Evolutionary conservation across 768 basidiomycete species (phyloP).

Genomic region (Rhizopogon roseolus): DNA sequence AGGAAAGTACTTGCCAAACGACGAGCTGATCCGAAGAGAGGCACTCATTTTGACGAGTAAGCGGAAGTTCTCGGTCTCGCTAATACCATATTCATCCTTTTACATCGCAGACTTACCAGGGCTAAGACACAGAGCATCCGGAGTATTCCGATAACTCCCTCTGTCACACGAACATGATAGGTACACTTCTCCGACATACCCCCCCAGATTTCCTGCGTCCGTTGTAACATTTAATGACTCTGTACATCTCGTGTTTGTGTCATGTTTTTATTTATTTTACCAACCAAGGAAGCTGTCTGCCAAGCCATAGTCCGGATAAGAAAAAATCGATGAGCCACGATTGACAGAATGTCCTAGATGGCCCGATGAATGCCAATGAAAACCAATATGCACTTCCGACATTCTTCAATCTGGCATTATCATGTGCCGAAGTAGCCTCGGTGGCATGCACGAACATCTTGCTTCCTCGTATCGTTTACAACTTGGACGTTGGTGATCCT

Average conservation of each 20-base stretch:
- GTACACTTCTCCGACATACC: not conserved
- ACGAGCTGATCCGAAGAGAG: slow-evolving; percentile 83
- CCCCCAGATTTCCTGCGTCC: not conserved
- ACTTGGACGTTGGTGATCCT: too few relatives aligned
- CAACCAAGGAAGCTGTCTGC: too few relatives aligned
- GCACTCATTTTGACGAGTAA: slow-evolving; percentile 73
- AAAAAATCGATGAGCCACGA: too few relatives aligned
- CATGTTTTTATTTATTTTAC: too few relatives aligned
- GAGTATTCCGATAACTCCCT: slow-evolving; percentile 8
- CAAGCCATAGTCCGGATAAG: too few relatives aligned
- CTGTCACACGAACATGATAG: slow-evolving; percentile 12
- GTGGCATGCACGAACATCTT: too few relatives aligned
- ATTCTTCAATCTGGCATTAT: too few relatives aligned
- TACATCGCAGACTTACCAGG: slow-evolving; percentile 7
- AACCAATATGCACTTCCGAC: too few relatives aligned
- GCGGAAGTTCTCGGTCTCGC: slow-evolving; percentile 9
- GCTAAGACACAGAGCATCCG: slow-evolving; percentile 10
- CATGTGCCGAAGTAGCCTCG: too few relatives aligned
- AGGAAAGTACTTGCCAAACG: slow-evolving; percentile 83
- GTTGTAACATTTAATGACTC: not conserved
- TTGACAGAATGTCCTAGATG: too few relatives aligned
- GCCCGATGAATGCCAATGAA: too few relatives aligned
- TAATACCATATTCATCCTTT: slow-evolving; percentile 3
- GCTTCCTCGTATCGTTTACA: too few relatives aligned
- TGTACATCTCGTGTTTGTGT: not conserved